A percentile compares a stretch with the other conserved stretches of the same genome.
Evolutionary conservation across 2,329 filamentous ascomycete species (phyloP).

Genomic region (Fusarium sulawesiense): DNA sequence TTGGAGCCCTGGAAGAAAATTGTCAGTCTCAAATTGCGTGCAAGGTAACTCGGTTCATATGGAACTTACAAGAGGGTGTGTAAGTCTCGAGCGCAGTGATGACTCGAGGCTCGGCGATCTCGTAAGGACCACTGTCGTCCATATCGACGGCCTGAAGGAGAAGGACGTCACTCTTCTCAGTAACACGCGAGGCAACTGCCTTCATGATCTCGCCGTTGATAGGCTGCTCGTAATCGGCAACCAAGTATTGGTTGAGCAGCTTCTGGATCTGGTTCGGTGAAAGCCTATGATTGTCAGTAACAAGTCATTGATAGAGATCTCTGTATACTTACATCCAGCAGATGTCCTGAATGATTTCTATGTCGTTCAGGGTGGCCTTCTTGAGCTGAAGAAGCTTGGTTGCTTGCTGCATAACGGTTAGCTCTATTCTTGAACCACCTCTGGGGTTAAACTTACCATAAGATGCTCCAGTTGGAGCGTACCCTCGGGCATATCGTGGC

Average conservation of each 20-base stretch:
- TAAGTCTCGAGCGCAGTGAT: constrained; percentile 98
- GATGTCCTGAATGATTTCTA: constrained; percentile 99
- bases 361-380: constrained; percentile 98
- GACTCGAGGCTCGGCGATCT: constrained; percentile 95
- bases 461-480: constrained; percentile 97
- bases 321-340: constrained; percentile 90
- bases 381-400: constrained; percentile 98
- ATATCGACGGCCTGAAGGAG: constrained; percentile 95
- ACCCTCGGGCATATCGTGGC: constrained; percentile 98
- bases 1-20: constrained; percentile 79
- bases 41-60: neutral
- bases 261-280: constrained; percentile 99
- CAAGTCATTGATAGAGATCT: neutral
- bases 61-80: constrained; percentile 87
- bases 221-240: constrained; percentile 98
- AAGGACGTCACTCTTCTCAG: constrained; percentile 97
- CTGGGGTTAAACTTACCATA: constrained; percentile 72
- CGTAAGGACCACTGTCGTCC: constrained; percentile 98
- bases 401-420: constrained; percentile 75
- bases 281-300: constrained; percentile 67
- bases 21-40: constrained; percentile 46
- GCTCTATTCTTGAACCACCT: constrained; percentile 9
- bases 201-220: constrained; percentile 99
- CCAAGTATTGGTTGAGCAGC: constrained; percentile 96
- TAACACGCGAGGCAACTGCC: constrained; percentile 94